Evolutionary conservation across 2,329 filamentous ascomycete species (phyloP).

Genomic region (Elsinoe arachidis): DNA sequence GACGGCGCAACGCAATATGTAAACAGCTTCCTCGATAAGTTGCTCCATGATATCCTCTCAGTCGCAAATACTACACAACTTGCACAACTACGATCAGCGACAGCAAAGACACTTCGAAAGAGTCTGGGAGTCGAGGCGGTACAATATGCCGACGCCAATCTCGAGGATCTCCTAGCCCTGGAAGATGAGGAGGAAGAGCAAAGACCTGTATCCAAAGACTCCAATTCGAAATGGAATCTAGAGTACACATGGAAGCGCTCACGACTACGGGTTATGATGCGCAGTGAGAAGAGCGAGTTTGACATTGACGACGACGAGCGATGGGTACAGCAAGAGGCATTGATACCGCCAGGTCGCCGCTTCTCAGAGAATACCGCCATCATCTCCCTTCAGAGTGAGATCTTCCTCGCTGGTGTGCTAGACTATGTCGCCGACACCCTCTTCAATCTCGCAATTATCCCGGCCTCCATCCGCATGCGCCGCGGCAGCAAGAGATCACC

Average conservation of each 20-base stretch:
- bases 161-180: slow-evolving; percentile 75
- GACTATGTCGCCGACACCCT: slow-evolving; percentile 92
- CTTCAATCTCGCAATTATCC: slow-evolving; percentile 76
- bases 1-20: slow-evolving; percentile 64
- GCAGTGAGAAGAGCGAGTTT: slow-evolving; percentile 90
- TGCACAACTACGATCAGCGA: slow-evolving; percentile 65
- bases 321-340: slow-evolving; percentile 71
- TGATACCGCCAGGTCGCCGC: slow-evolving; percentile 50
- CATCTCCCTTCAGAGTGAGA: slow-evolving; percentile 85
- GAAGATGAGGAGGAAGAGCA: slow-evolving; percentile 47
- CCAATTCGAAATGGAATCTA: slow-evolving; percentile 66
- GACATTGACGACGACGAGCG: slow-evolving; percentile 96
- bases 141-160: slow-evolving; percentile 72
- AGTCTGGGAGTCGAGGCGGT: slow-evolving; percentile 81
- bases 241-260: slow-evolving; percentile 91
- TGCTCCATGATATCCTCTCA: slow-evolving; percentile 84
- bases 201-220: slow-evolving; percentile 20
- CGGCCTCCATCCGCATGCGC: slow-evolving; percentile 58
- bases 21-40: slow-evolving; percentile 87
- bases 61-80: slow-evolving; percentile 71
- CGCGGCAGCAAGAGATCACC: slow-evolving; percentile 30
- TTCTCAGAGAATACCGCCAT: slow-evolving; percentile 39
- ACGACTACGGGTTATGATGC: slow-evolving; percentile 92
- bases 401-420: slow-evolving; percentile 89
- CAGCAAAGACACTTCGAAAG: slow-evolving; percentile 78